Evolutionary conservation across 2,329 filamentous ascomycete genomes (phyloP), one percentile per base, ranked within the genome.

Genomic region (Thelonectria discophora): DNA sequence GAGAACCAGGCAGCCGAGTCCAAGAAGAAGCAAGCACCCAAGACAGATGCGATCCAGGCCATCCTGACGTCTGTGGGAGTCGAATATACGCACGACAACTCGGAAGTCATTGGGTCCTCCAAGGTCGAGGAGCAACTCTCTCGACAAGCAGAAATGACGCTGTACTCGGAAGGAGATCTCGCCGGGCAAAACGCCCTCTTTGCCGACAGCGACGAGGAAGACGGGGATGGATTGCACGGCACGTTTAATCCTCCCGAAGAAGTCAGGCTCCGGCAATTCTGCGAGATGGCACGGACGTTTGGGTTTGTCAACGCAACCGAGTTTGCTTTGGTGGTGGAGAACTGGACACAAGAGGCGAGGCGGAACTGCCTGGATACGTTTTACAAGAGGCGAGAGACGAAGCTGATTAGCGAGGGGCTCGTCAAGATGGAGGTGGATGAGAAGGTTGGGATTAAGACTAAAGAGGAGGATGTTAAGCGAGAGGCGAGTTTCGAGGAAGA

Each of bases 31-130:
- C 74, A 73, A 24, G 81, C 77, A 52, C 74, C 78, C 4, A 83
- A 82, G 68, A 88, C 84, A 48, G 92, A 98, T 70, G 90, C 92
- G 0, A 85, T 98, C 32, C 90, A 94, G 69, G 95, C 93, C 2
- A 98, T 99, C 64, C 86, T 99, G 1, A 88, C 92, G 3, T 88
- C 89, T 8, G 93, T 92, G 0, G 95, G 95, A 2, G 94, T 99
- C 0, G 89, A 95, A 72, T 99, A 99, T 75, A 97, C 93, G 0
- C 95, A 99, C 73, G 91, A 98, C 69, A 99, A 99, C 74, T 93
- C 92, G 1, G 94, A 99, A 77, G 94, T 99, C 13, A 87, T 99
- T 58, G 95, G 95, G 11, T 90, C 92, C 1, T 95, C 91, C n/a
- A 92, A 90, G 68, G 86, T 97, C n/a, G 95, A 99, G 78, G 90